Evolutionary conservation across 306 rosid species (phyloP).

Genomic region (Pueraria montana): DNA sequence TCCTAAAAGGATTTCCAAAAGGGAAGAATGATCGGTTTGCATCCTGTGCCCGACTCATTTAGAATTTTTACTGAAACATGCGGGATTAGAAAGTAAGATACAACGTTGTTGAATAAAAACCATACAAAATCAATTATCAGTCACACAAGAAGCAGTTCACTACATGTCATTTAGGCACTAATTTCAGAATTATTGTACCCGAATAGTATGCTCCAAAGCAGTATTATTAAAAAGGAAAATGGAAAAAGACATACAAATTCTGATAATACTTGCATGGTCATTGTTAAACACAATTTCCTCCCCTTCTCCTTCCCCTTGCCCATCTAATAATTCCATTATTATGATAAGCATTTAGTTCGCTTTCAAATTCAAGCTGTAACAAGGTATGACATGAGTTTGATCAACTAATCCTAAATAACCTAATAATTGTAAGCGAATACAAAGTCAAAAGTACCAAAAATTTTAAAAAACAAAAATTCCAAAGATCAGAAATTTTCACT

Average conservation of each 20-base stretch:
- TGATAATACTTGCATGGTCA: background rate
- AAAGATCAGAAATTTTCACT: slow-evolving; percentile 12
- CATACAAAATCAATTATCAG: slow-evolving; percentile 23
- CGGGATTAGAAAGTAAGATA: slow-evolving; percentile 30
- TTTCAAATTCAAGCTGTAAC: background rate
- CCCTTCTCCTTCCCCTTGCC: background rate
- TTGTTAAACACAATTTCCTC: background rate
- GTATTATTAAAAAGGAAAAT: background rate
- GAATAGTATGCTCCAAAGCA: background rate
- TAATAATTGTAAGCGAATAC: background rate
- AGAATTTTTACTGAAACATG: slow-evolving; percentile 52
- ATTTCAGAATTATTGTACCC: background rate
- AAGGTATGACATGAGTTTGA: slow-evolving; percentile 2
- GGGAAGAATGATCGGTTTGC: slow-evolving; percentile 81
- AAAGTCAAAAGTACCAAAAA: background rate
- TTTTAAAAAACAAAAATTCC: background rate
- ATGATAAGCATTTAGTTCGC: background rate
- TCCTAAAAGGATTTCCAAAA: slow-evolving; percentile 88
- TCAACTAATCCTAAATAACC: slow-evolving; percentile 24
- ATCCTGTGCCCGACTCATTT: slow-evolving; percentile 86
- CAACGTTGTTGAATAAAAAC: slow-evolving; percentile 21
- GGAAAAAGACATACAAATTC: slow-evolving; percentile 1
- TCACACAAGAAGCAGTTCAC: slow-evolving; percentile 28
- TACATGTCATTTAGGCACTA: background rate
- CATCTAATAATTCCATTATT: slow-evolving; percentile 9